Evolutionary conservation across 192 early-diverging fungal species (phyloP).

Genomic region (Helicostylum pulchrum): DNA sequence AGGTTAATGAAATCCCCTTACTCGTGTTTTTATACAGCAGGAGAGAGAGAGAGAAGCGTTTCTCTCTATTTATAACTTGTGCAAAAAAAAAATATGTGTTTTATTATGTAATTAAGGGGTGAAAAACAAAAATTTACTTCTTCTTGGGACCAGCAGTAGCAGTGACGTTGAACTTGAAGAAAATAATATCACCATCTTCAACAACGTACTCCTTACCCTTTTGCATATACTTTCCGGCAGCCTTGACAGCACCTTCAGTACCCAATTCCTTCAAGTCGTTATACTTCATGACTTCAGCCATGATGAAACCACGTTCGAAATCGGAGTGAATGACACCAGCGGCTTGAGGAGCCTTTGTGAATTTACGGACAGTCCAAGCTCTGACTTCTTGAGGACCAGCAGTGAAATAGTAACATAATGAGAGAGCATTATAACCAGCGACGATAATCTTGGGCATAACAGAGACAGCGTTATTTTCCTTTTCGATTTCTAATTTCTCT

Average conservation of each 20-base stretch:
- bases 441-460: constrained; percentile 89
- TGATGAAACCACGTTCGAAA: constrained; percentile 86
- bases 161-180: constrained; percentile 53
- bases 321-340: constrained; percentile 91
- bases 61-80: too few species aligned
- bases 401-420: constrained; percentile 94
- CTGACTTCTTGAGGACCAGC: constrained; percentile 88
- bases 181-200: constrained; percentile 91
- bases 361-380: constrained; percentile 79
- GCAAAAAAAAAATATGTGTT: too few species aligned
- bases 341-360: constrained; percentile 70
- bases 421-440: constrained; percentile 84
- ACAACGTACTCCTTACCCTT: constrained; percentile 94
- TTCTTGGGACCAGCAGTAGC: constrained; percentile 25
- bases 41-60: too few species aligned
- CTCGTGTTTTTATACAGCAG: too few species aligned
- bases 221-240: constrained; percentile 82
- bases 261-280: constrained; percentile 82
- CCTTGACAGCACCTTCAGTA: constrained; percentile 88
- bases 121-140: constrained; percentile 10
- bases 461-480: constrained; percentile 62
- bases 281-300: constrained; percentile 90
- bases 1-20: too few species aligned
- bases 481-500: constrained; percentile 59
- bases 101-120: too few species aligned